phyloP scores from a whole-genome alignment of 257 asterid species.

The Leptodermis oblonga region DNA sequence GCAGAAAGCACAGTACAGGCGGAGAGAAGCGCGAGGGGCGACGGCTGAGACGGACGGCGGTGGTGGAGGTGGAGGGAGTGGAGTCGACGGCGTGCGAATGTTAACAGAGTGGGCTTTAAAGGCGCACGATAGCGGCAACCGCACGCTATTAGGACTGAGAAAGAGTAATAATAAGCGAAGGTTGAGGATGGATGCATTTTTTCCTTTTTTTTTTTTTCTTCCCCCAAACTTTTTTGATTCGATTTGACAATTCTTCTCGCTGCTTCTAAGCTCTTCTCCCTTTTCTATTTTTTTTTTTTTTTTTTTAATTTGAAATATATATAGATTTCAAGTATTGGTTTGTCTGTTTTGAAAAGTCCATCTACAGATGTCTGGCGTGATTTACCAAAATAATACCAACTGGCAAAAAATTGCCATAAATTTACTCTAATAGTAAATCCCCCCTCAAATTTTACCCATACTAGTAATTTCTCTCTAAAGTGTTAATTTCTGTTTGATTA shows the following conservation, averaged over 20 bases:
- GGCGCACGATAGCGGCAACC: slow-evolving; percentile 59
- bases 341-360: no score
- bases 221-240: not conserved
- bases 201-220: not conserved
- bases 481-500: no score
- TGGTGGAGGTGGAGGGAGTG: slow-evolving; percentile 26
- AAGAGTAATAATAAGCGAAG: slow-evolving; percentile 5
- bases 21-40: slow-evolving; percentile 4
- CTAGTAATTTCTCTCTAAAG: no score
- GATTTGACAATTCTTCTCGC: not conserved
- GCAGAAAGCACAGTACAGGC: slow-evolving; percentile 13
- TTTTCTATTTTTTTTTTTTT: no score
- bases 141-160: slow-evolving; percentile 25
- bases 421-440: no score
- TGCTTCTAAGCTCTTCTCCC: not conserved
- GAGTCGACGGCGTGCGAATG: slow-evolving; percentile 21
- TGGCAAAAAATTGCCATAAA: no score
- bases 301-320: no score
- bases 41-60: slow-evolving; percentile 21
- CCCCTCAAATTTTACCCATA: no score
- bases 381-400: no score
- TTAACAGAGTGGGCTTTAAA: slow-evolving; percentile 18
- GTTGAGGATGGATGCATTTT: slow-evolving; percentile 7
- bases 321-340: no score
- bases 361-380: no score